Percentiles rank a stretch among this genome's conserved stretches.
Evolutionary conservation across 352 stramenopile genomes (phyloP).

Genomic region (Thalassiosira mediterranea): DNA sequence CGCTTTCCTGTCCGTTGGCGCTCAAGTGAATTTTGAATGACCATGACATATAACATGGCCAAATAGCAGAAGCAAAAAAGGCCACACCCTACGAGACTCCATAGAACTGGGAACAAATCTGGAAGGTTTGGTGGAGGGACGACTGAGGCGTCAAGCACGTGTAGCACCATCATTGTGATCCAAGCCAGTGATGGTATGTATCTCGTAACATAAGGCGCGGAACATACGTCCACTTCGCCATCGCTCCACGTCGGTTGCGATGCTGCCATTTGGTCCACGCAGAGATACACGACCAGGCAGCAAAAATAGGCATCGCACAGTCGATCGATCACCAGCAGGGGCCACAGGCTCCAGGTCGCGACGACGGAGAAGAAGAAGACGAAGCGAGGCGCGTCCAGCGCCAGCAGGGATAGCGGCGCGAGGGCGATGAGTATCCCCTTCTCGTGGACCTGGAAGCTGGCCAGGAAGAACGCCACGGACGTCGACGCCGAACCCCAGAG

Average conservation of each 20-base stretch:
- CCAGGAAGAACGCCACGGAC: conserved; percentile 93
- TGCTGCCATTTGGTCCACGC: conserved; percentile 17
- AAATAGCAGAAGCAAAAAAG: conserved; percentile 66
- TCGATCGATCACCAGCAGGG: conserved; percentile 74
- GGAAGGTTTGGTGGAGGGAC: conserved; percentile 53
- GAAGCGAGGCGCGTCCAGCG: conserved; percentile 58
- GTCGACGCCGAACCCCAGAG: conserved; percentile 87
- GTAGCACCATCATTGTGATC: conserved; percentile 61
- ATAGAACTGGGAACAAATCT: conserved; percentile 77
- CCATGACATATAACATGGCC: conserved; percentile 40
- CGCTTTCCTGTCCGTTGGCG: background rate
- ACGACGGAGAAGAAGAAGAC: conserved; percentile 75
- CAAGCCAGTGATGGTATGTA: conserved; percentile 41
- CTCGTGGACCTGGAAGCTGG: conserved; percentile 98
- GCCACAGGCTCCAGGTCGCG: conserved; percentile 75
- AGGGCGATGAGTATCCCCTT: conserved; percentile 95
- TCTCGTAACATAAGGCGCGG: conserved; percentile 22
- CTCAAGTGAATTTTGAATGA: background rate
- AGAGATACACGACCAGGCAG: conserved; percentile 61
- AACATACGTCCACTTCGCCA: conserved; percentile 41
- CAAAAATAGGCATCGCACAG: conserved; percentile 71
- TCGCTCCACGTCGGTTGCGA: conserved; percentile 6
- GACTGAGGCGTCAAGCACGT: conserved; percentile 56
- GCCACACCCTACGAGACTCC: conserved; percentile 71
- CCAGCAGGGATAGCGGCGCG: conserved; percentile 89